phyloP scores from a whole-genome alignment of 164 flowering plant genomes.

The grape (Vitis vinifera) region DNA sequence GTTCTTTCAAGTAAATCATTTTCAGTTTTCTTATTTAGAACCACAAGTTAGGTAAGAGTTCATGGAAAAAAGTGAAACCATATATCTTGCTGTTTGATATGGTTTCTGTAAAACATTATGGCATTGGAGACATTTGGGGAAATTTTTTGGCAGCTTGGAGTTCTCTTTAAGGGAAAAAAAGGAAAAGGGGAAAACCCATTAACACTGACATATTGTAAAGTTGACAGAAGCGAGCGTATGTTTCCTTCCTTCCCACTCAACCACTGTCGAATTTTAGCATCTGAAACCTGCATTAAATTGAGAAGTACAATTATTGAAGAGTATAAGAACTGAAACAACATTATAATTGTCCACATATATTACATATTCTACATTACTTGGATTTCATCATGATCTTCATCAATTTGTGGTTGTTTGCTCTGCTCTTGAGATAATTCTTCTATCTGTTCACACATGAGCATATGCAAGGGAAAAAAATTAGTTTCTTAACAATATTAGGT shows the following conservation, averaged over 20 bases:
- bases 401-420: constrained; percentile 22
- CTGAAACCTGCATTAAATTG: constrained; percentile 50
- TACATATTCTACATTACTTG: constrained; percentile 36
- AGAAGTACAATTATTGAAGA: neutral
- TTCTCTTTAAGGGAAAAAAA: neutral
- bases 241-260: constrained; percentile 79
- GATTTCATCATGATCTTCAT: constrained; percentile 38
- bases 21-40: no score
- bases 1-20: no score
- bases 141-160: no score
- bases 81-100: no score
- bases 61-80: no score
- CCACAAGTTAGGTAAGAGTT: no score
- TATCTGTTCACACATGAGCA: constrained; percentile 30
- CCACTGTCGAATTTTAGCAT: constrained; percentile 72
- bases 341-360: neutral
- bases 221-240: constrained; percentile 83
- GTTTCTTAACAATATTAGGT: neutral
- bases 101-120: neutral
- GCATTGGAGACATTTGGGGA: neutral
- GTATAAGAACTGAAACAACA: neutral
- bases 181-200: neutral
- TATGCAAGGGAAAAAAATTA: neutral
- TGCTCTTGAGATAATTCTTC: constrained; percentile 44
- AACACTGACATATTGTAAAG: constrained; percentile 77